Evolutionary conservation across 345 rosid genomes (phyloP), one percentile per base, ranked within the genome.

Genomic region (Hibiscus tridactylites): DNA sequence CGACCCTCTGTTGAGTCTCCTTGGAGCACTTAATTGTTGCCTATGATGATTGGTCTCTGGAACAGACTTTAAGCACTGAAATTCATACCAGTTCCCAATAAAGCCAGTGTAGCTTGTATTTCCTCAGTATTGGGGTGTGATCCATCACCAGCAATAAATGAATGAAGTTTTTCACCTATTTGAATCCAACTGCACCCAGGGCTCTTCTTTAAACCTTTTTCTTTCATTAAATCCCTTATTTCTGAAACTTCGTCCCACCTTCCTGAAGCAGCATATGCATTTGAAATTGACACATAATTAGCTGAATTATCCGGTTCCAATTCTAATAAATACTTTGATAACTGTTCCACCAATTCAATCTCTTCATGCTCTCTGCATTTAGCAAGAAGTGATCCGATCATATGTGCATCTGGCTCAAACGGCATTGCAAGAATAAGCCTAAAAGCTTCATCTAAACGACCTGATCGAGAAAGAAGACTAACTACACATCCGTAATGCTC

Each of bases 131-230:
- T 71, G 47, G 77, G 61, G 35, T 83, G 87, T 63, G 83, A 79
- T 60, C 78, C 77, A 71, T 83, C 90, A 28, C 86, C 80, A 24
- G 88, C 85, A 57, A 83, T 76, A 64, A 86, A 86, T 9, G 71
- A 81, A 56, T 85, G 88, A 44, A 81, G 75, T 37, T 79, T 82
- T 57, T 65, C 71, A 47, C 82, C 79, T 70, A 82, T 76, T 73
- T 80, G 81, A 75, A 88, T 79, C 89, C 88, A 88, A 79, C 92
- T 86, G 68, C 85, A 82, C 69, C 88, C 90, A 12, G 88, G 83
- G 35, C 62, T 76, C 81, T 87, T 89, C 76, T 73, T 77, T 42
- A 87, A 65, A 10, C 89, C 85, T 75, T 79, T 80, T 61, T 57
- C 84, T 79, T 84, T 83, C 91, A 87, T 85, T 57, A 78, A 50